Conservation (phyloP, 2,329 filamentous ascomycete genomes). For the Botrytis sinoallii region DNA sequence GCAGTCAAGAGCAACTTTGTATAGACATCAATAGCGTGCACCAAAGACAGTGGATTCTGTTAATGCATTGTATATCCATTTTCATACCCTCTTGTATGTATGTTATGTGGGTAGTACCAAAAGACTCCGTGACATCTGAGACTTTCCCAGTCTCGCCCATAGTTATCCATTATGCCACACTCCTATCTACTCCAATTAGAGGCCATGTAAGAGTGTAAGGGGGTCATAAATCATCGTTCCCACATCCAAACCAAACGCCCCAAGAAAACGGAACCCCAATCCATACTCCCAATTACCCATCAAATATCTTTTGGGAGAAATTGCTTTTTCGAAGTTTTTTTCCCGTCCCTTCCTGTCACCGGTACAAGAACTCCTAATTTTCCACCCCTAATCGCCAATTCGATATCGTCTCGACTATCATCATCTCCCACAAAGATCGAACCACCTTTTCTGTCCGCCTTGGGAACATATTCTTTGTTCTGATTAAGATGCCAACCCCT, state of each 20-base stretch:
- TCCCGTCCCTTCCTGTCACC: not conserved
- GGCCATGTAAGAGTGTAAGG: not conserved
- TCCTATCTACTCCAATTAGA: not conserved
- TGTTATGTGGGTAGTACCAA: not conserved
- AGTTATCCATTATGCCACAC: not conserved
- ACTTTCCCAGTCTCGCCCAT: not conserved
- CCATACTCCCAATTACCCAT: not conserved
- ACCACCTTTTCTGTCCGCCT: not conserved
- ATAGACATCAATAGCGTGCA: not conserved
- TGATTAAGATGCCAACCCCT: constrained; percentile 31
- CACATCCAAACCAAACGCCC: not conserved
- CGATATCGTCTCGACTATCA: not conserved
- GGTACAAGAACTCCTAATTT: not conserved
- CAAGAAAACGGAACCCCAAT: not conserved
- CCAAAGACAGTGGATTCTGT: not conserved
- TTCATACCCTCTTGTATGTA: not conserved
- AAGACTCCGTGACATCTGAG: not conserved
- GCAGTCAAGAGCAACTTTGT: not conserved
- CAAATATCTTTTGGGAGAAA: not conserved
- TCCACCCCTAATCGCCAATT: not conserved
- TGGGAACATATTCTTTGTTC: constrained; percentile 17
- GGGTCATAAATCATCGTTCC: not conserved
- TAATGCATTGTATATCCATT: not conserved
- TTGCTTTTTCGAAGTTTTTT: not conserved
- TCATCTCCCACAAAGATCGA: not conserved